A percentile compares a stretch with the other conserved stretches of the same genome.
Evolutionary conservation across 352 stramenopile genomes (phyloP).

Genomic region (Phytophthora fragariaefolia): DNA sequence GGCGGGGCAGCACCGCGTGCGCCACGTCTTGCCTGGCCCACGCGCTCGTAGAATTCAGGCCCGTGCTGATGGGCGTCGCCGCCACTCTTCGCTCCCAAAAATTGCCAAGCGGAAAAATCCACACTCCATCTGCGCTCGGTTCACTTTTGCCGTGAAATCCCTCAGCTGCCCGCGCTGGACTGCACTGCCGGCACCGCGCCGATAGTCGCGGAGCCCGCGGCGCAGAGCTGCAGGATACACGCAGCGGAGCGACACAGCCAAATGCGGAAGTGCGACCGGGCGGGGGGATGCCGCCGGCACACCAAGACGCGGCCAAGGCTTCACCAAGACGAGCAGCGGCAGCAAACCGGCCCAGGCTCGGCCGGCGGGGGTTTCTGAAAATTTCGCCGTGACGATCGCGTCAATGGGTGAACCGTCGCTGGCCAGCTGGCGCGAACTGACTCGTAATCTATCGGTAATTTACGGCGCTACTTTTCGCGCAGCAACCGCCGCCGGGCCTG

Average conservation of each 20-base stretch:
- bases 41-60: slow-evolving; percentile 13
- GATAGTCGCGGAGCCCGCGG: not conserved
- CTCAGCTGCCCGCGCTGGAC: slow-evolving; percentile 6
- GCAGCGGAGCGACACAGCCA: not conserved
- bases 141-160: slow-evolving; percentile 7
- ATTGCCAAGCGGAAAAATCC: slow-evolving; percentile 34
- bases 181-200: not conserved
- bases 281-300: not conserved
- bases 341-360: not conserved
- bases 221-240: not conserved
- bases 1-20: slow-evolving; percentile 8
- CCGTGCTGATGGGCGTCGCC: slow-evolving; percentile 13
- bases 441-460: slow-evolving; percentile 43
- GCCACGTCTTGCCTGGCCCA: slow-evolving; percentile 3
- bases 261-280: not conserved
- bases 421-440: slow-evolving; percentile 30
- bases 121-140: slow-evolving; percentile 24
- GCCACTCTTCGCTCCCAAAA: slow-evolving; percentile 7
- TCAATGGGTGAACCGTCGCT: slow-evolving; percentile 37
- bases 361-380: slow-evolving; percentile 30
- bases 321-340: slow-evolving; percentile 29
- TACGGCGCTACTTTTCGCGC: slow-evolving; percentile 22
- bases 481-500: slow-evolving; percentile 14
- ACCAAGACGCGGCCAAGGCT: not conserved
- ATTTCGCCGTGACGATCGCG: slow-evolving; percentile 34